Percentiles rank a stretch among this genome's conserved stretches.
phyloP scores from a whole-genome alignment of 2,329 filamentous ascomycete species.

The Colletotrichum cereale region DNA sequence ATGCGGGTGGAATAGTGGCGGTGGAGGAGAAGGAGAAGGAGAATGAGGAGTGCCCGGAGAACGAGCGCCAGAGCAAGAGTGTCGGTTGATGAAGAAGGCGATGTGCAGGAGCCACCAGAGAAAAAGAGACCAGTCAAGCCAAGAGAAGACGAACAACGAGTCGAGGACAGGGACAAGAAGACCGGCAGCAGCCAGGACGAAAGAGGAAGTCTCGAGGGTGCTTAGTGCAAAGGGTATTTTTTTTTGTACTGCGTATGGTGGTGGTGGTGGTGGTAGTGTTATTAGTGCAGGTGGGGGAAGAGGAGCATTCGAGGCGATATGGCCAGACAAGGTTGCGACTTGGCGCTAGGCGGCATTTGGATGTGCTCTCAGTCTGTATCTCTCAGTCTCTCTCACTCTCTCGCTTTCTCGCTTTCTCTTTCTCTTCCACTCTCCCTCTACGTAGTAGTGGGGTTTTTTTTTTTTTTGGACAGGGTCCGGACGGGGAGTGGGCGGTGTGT shows the following conservation, averaged over 20 bases:
- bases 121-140: constrained; percentile 27
- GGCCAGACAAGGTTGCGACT: background rate
- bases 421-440: too few relatives aligned
- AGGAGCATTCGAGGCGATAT: constrained; percentile 19
- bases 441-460: background rate
- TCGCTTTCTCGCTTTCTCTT: background rate
- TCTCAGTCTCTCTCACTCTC: background rate
- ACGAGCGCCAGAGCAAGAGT: constrained; percentile 2
- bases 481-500: background rate
- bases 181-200: constrained; percentile 34
- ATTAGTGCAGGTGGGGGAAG: constrained; percentile 26
- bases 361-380: background rate
- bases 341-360: constrained; percentile 7
- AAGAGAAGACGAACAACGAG: constrained; percentile 31
- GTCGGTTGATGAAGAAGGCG: constrained; percentile 22
- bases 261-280: constrained; percentile 10
- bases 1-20: constrained; percentile 10
- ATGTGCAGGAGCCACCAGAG: constrained; percentile 33
- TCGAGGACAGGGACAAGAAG: constrained; percentile 22
- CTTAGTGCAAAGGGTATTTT: constrained; percentile 33
- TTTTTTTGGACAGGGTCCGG: background rate
- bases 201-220: constrained; percentile 31
- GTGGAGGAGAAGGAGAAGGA: background rate
- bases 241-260: too few relatives aligned
- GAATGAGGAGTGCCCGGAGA: background rate